phyloP scores from a whole-genome alignment of 2,329 filamentous ascomycete species.

The Aspergillus pseudonomiae region DNA sequence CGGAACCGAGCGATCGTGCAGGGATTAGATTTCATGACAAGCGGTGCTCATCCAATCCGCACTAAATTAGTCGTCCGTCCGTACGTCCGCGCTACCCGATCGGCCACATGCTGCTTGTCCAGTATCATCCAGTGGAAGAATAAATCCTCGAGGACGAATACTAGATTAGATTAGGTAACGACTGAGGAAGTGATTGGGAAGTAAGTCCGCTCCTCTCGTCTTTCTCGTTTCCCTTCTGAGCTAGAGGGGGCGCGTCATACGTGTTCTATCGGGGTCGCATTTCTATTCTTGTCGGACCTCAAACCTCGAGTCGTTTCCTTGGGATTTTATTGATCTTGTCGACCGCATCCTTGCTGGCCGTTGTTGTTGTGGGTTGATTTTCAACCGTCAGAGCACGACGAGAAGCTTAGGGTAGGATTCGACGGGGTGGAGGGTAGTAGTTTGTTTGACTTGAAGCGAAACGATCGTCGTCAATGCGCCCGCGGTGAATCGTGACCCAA shows the following conservation, averaged over 20 bases:
- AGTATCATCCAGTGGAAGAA: neutral
- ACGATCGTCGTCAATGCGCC: neutral
- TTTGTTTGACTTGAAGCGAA: neutral
- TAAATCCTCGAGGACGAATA: neutral
- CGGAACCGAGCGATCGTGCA: neutral
- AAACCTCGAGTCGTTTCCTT: neutral
- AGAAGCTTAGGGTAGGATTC: neutral
- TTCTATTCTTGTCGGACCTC: neutral
- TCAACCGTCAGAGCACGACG: neutral
- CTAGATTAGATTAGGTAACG: constrained; percentile 10
- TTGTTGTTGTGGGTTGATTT: neutral
- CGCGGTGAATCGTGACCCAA: constrained; percentile 4
- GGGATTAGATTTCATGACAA: constrained; percentile 1
- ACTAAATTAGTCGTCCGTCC: constrained; percentile 16
- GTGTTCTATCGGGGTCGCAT: neutral
- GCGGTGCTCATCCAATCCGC: neutral
- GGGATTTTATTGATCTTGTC: neutral
- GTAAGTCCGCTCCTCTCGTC: neutral
- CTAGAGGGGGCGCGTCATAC: neutral
- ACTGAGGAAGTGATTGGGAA: constrained; percentile 3
- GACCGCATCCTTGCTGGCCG: neutral
- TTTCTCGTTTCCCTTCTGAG: neutral
- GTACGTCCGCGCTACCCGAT: constrained; percentile 23
- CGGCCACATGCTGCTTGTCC: constrained; percentile 13
- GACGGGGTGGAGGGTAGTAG: neutral